These are phyloP conservation scores for Diddensiella caesifluorescens DNA, from an alignment of 805 yeast genomes.

Conservation along the genomic window DNA sequence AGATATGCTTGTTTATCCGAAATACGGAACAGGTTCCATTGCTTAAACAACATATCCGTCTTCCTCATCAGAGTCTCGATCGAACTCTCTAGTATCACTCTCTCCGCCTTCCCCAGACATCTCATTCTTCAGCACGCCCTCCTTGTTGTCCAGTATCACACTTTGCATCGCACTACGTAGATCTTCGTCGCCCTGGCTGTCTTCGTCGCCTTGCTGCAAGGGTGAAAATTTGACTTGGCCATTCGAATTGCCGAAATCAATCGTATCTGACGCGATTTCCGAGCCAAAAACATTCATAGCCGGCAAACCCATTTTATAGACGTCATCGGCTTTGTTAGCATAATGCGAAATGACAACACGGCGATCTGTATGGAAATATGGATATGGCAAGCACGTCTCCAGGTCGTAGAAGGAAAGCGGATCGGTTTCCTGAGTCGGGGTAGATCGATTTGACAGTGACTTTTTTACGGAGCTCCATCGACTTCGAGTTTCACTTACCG, in stretches of 20 bases:
- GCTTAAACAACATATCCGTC: too few relatives aligned
- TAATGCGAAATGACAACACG: constrained; percentile 12
- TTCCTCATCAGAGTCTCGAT: too few relatives aligned
- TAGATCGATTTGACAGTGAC: not conserved
- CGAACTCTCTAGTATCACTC: too few relatives aligned
- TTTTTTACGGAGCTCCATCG: not conserved
- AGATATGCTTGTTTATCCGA: too few relatives aligned
- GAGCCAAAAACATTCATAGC: constrained; percentile 12
- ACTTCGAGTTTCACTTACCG: not conserved
- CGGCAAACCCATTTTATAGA: not conserved
- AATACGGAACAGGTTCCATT: too few relatives aligned
- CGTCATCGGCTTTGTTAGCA: not conserved
- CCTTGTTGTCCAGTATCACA: constrained; percentile 17
- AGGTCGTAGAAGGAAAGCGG: constrained; percentile 25
- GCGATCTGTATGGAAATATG: constrained; percentile 25
- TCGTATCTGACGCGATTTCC: constrained; percentile 8
- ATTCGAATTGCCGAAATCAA: constrained; percentile 24
- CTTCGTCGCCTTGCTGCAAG: constrained; percentile 1
- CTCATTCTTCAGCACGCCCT: too few relatives aligned
- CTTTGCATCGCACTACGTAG: constrained; percentile 22
- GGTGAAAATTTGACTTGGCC: constrained; percentile 24
- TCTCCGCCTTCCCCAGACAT: too few relatives aligned
- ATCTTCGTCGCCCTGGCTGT: constrained; percentile 10
- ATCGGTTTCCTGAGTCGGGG: constrained; percentile 8
- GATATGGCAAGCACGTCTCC: constrained; percentile 26